Conservation (phyloP, 176 grass and related monocot genomes). For the Aegilops bicornis region DNA sequence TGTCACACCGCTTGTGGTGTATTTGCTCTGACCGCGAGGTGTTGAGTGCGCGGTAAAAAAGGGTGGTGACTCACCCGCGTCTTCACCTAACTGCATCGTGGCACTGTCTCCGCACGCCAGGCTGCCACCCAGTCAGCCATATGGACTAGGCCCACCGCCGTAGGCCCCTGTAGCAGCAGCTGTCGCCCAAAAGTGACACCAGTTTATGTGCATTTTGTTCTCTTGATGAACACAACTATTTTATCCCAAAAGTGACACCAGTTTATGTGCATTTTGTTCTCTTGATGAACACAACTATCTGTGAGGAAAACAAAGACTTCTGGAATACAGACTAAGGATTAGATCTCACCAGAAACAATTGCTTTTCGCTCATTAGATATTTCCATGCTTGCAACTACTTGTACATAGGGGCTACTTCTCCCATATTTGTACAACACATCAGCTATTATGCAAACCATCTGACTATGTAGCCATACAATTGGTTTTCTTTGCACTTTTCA, state of each 20-base stretch:
- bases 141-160: too few relatives aligned
- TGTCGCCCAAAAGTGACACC: neutral
- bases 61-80: too few relatives aligned
- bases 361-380: neutral
- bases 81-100: too few relatives aligned
- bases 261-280: neutral
- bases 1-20: too few relatives aligned
- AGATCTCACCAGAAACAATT: neutral
- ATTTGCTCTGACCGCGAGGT: too few relatives aligned
- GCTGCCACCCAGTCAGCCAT: too few relatives aligned
- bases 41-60: too few relatives aligned
- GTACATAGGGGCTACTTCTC: neutral
- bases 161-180: too few relatives aligned
- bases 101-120: too few relatives aligned
- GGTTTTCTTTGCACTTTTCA: neutral
- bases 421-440: neutral
- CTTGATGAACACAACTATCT: neutral
- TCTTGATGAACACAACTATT: neutral
- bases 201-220: neutral
- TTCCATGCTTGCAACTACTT: slow-evolving; percentile 14
- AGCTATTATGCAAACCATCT: slow-evolving; percentile 4
- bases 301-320: neutral
- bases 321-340: neutral
- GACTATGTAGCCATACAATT: neutral
- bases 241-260: neutral